phyloP scores from a whole-genome alignment of 2,329 filamentous ascomycete genomes.

The Blumeria hordei region DNA sequence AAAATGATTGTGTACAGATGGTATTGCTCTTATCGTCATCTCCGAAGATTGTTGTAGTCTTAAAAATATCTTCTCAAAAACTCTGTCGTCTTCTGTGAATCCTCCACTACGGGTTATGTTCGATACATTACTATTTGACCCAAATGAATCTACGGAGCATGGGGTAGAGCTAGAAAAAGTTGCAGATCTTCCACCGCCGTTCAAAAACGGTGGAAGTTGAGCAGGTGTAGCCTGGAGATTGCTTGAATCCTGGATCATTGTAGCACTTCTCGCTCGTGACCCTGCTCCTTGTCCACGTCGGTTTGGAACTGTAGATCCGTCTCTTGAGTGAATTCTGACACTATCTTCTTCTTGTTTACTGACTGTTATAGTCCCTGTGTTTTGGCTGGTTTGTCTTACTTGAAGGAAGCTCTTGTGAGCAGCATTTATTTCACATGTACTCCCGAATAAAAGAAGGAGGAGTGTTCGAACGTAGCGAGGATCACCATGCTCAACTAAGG shows the following conservation, averaged over 20 bases:
- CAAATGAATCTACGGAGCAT: slow-evolving; percentile 62
- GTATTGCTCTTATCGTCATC: slow-evolving; percentile 46
- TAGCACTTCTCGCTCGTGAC: slow-evolving; percentile 13
- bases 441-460: slow-evolving; percentile 38
- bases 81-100: slow-evolving; percentile 50
- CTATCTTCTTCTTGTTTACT: slow-evolving; percentile 12
- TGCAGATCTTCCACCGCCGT: slow-evolving; percentile 25
- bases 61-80: slow-evolving; percentile 64
- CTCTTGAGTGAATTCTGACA: slow-evolving; percentile 20
- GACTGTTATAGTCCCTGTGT: background rate
- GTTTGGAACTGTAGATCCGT: slow-evolving; percentile 28
- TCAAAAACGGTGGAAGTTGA: slow-evolving; percentile 22
- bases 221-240: slow-evolving; percentile 29
- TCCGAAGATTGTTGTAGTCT: slow-evolving; percentile 52
- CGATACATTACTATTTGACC: slow-evolving; percentile 17
- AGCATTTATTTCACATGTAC: slow-evolving; percentile 37
- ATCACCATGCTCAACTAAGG: slow-evolving; percentile 39
- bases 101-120: slow-evolving; percentile 14
- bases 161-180: slow-evolving; percentile 35
- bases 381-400: background rate
- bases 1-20: slow-evolving; percentile 44
- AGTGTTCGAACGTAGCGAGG: slow-evolving; percentile 42
- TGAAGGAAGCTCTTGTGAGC: background rate
- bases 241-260: slow-evolving; percentile 13
- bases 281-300: slow-evolving; percentile 21